These are phyloP conservation scores for Fusarium haematococcum DNA, from an alignment of 2,329 filamentous ascomycete genomes.

Conservation along the genomic window DNA sequence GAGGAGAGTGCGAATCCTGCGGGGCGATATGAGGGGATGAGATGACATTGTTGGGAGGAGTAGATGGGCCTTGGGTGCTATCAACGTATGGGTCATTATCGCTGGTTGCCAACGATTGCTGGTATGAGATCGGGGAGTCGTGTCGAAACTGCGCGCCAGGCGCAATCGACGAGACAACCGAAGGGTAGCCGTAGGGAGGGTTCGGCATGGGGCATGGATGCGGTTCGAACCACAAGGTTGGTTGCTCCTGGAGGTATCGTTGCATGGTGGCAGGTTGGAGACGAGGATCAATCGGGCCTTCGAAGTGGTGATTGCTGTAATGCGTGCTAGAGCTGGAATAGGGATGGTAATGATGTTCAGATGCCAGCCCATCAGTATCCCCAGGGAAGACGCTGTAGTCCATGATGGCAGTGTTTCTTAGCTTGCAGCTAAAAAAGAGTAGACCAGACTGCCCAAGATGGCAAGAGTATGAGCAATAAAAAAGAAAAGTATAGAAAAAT, in stretches of 20 bases:
- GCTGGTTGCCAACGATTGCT: constrained; percentile 29
- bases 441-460: background rate
- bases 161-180: constrained; percentile 5
- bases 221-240: constrained; percentile 4
- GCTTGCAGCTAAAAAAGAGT: background rate
- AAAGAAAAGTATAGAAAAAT: background rate
- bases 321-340: background rate
- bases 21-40: constrained; percentile 20
- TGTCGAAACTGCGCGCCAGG: constrained; percentile 15
- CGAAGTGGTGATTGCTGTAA: constrained; percentile 5
- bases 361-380: background rate
- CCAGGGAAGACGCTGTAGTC: background rate
- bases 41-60: constrained; percentile 27
- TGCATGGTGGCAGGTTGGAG: constrained; percentile 27
- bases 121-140: constrained; percentile 34
- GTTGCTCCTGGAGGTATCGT: constrained; percentile 29
- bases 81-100: constrained; percentile 32
- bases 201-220: background rate
- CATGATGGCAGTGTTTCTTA: constrained; percentile 5
- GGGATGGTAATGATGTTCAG: background rate
- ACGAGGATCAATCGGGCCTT: constrained; percentile 23
- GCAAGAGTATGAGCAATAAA: background rate
- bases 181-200: constrained; percentile 1
- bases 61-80: constrained; percentile 29
- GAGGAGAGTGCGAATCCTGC: constrained; percentile 23